A percentile compares a stretch with the other conserved stretches of the same genome.
phyloP scores from a whole-genome alignment of 176 grass and related monocot species.

The Alopecurus myosuroides region DNA sequence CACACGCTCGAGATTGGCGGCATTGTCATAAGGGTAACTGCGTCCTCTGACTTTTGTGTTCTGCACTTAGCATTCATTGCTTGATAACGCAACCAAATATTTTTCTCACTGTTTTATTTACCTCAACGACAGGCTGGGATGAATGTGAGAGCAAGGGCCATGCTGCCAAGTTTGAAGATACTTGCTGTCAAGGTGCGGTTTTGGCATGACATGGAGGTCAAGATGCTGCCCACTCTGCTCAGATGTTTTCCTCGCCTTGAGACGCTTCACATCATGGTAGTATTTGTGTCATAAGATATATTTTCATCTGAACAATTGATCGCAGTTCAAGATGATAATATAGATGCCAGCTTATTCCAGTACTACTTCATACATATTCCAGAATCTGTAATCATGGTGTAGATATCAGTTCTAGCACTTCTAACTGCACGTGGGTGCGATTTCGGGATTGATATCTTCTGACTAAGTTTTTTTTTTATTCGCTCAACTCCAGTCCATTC shows the following conservation, averaged over 20 bases:
- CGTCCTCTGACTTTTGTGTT: neutral
- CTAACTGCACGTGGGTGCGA: neutral
- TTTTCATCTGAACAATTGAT: neutral
- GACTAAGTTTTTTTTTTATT: neutral
- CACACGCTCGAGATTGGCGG: constrained; percentile 24
- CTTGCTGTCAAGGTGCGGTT: constrained; percentile 23
- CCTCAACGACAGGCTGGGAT: neutral
- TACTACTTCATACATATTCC: neutral
- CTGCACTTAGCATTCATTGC: neutral
- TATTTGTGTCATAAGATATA: neutral
- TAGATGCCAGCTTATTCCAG: neutral
- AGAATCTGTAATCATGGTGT: neutral
- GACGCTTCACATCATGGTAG: constrained; percentile 29
- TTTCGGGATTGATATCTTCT: neutral
- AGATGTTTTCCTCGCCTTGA: constrained; percentile 28
- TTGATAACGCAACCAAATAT: neutral
- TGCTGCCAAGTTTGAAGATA: constrained; percentile 27
- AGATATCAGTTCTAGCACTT: neutral
- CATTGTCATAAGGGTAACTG: constrained; percentile 23
- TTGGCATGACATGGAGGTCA: neutral
- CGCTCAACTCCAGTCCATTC: neutral
- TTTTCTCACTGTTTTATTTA: neutral
- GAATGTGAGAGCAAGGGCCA: neutral
- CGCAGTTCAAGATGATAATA: neutral
- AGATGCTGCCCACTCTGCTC: constrained; percentile 14